A percentile compares a stretch with the other conserved stretches of the same genome.
Evolutionary conservation across 208 protist genomes (phyloP).

Genomic region (Crithidia acanthocephali): DNA sequence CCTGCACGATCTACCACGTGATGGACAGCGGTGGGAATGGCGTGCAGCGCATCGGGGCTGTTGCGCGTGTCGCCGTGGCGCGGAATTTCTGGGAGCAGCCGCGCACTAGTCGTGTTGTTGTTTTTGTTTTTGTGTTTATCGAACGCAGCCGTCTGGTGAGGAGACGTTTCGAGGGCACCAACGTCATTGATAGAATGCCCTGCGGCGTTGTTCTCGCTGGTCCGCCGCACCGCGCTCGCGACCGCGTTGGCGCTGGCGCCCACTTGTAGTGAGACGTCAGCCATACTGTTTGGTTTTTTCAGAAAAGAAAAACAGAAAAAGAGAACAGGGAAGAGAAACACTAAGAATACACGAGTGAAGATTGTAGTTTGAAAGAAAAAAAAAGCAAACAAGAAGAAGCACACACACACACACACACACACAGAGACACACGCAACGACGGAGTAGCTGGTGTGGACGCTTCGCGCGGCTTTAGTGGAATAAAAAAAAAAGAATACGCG

Average conservation of each 20-base stretch:
- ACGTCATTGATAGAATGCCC: background rate
- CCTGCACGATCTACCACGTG: background rate
- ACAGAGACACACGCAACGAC: background rate
- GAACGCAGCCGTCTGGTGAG: background rate
- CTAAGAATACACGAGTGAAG: background rate
- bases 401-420: background rate
- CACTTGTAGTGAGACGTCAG: background rate
- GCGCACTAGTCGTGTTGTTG: no score
- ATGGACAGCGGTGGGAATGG: background rate
- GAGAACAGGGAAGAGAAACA: background rate
- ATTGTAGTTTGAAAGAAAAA: background rate
- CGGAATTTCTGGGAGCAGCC: no score
- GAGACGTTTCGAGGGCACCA: background rate
- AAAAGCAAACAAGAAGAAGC: background rate
- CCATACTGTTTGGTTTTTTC: background rate
- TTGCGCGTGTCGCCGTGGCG: no score
- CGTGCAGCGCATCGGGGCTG: background rate
- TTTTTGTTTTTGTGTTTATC: no score
- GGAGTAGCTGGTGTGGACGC: no score
- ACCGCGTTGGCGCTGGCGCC: background rate
- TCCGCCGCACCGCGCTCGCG: background rate
- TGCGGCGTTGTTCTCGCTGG: background rate
- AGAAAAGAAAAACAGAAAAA: background rate
- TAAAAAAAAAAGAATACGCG: no score
- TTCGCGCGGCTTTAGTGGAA: no score